Evolutionary conservation across 2,329 filamentous ascomycete species (phyloP).

Genomic region (Cyclaneusma minus): DNA sequence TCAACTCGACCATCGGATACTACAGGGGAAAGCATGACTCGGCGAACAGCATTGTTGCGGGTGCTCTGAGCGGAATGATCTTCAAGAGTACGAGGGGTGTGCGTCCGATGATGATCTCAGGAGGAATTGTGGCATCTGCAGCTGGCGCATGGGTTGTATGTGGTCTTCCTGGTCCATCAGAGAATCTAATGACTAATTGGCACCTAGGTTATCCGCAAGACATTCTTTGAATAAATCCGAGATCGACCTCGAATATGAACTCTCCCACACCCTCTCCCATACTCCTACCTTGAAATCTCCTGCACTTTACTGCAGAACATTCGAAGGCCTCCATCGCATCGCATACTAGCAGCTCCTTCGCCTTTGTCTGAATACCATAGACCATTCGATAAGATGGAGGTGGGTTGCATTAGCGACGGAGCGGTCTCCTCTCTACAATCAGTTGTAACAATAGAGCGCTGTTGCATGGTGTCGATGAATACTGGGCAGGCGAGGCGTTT

Average conservation of each 20-base stretch:
- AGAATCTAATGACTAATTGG: conserved; percentile 9
- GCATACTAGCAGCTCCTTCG: conserved; percentile 16
- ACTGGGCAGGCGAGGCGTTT: no score
- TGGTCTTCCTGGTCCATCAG: conserved; percentile 13
- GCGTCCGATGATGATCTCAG: conserved; percentile 87
- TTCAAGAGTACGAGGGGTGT: conserved; percentile 93
- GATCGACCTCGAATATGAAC: background rate
- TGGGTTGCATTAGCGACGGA: conserved; percentile 20
- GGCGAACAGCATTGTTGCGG: conserved; percentile 74
- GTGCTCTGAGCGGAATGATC: conserved; percentile 75
- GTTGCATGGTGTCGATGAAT: no score
- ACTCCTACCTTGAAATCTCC: conserved; percentile 3
- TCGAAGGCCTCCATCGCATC: conserved; percentile 6
- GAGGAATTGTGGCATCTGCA: conserved; percentile 71
- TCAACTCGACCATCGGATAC: conserved; percentile 73
- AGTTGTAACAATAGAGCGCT: no score
- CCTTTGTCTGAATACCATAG: conserved; percentile 17
- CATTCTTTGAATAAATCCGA: conserved; percentile 24
- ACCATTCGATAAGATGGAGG: conserved; percentile 14
- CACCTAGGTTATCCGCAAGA: conserved; percentile 31
- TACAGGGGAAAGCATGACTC: conserved; percentile 76
- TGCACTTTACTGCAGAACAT: conserved; percentile 4
- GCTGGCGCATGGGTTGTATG: conserved; percentile 86
- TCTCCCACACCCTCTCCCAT: conserved; percentile 1
- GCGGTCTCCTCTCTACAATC: no score